phyloP scores from a whole-genome alignment of 192 early-diverging fungal genomes.

The Radiomyces spectabilis region DNA sequence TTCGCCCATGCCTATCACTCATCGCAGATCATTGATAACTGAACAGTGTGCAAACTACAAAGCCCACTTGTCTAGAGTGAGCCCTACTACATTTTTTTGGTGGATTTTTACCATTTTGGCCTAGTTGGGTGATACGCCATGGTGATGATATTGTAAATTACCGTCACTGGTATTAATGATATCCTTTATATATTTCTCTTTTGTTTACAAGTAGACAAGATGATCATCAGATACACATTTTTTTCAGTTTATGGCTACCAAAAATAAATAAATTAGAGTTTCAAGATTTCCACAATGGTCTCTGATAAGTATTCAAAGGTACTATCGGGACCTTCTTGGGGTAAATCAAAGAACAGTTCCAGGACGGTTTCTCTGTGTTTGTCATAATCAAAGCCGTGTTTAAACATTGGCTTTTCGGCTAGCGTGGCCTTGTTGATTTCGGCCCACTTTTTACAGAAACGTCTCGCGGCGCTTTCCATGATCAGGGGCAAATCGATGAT shows the following conservation, averaged over 20 bases:
- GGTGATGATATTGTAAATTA: too few relatives aligned
- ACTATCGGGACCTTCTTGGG: slow-evolving; percentile 54
- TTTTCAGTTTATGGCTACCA: neutral
- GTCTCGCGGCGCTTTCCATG: slow-evolving; percentile 53
- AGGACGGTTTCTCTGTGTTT: slow-evolving; percentile 52
- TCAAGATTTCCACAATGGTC: neutral
- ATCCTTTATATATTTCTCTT: too few relatives aligned
- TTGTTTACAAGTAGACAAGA: too few relatives aligned
- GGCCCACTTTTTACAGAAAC: slow-evolving; percentile 68
- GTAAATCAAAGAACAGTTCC: slow-evolving; percentile 72
- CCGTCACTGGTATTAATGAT: too few relatives aligned
- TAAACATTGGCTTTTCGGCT: neutral
- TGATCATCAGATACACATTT: neutral
- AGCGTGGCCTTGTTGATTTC: slow-evolving; percentile 14
- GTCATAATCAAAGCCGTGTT: slow-evolving; percentile 39
- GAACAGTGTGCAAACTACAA: too few relatives aligned
- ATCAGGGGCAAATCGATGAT: slow-evolving; percentile 54
- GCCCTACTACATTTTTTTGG: too few relatives aligned
- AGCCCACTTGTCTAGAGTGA: too few relatives aligned
- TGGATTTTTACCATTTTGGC: too few relatives aligned
- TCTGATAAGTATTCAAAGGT: slow-evolving; percentile 57
- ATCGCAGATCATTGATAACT: too few relatives aligned
- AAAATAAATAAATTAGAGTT: neutral
- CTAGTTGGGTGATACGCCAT: too few relatives aligned
- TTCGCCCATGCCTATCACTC: too few relatives aligned